Evolutionary conservation across 1,284 basidiomycete genomes (phyloP).

Genomic region (Coriolopsis trogii): DNA sequence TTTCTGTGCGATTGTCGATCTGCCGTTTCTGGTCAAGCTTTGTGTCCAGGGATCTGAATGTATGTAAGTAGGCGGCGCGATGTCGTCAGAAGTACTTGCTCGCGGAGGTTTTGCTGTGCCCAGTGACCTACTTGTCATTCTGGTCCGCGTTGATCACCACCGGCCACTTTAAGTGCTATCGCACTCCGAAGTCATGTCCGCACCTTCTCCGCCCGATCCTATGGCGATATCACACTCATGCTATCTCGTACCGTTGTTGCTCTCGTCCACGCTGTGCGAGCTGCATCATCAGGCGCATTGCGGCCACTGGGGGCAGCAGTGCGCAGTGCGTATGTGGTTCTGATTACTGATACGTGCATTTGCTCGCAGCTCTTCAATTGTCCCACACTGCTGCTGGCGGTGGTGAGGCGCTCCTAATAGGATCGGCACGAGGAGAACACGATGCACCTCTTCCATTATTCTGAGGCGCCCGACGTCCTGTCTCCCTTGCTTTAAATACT

Average conservation of each 20-base stretch:
- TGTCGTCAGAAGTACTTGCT: slow-evolving; percentile 8
- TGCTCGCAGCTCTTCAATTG: slow-evolving; percentile 7
- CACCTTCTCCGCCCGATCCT: background rate
- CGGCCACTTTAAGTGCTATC: slow-evolving; percentile 3
- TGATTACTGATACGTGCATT: slow-evolving; percentile 2
- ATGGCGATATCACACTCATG: background rate
- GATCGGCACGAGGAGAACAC: slow-evolving; percentile 18
- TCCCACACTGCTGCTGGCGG: slow-evolving; percentile 1
- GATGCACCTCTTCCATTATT: slow-evolving; percentile 23
- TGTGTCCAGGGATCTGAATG: too few species aligned
- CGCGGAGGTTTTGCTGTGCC: background rate
- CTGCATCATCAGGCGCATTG: background rate
- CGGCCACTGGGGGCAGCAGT: background rate
- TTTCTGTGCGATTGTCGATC: slow-evolving; percentile 7
- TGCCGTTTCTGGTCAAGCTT: too few species aligned
- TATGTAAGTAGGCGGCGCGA: background rate
- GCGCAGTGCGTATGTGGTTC: slow-evolving; percentile 1
- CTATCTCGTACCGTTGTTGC: too few species aligned
- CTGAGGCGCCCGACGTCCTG: slow-evolving; percentile 3
- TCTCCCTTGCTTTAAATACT: slow-evolving; percentile 10
- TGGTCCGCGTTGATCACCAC: slow-evolving; percentile 5
- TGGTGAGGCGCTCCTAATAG: slow-evolving; percentile 4
- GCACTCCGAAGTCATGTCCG: slow-evolving; percentile 6
- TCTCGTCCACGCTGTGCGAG: too few species aligned
- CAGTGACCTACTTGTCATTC: slow-evolving; percentile 3